Percentiles rank a stretch among this genome's conserved stretches.
Evolutionary conservation across 1,139 yeast genomes (phyloP).

Genomic region (Meyerozyma guilliermondii): DNA sequence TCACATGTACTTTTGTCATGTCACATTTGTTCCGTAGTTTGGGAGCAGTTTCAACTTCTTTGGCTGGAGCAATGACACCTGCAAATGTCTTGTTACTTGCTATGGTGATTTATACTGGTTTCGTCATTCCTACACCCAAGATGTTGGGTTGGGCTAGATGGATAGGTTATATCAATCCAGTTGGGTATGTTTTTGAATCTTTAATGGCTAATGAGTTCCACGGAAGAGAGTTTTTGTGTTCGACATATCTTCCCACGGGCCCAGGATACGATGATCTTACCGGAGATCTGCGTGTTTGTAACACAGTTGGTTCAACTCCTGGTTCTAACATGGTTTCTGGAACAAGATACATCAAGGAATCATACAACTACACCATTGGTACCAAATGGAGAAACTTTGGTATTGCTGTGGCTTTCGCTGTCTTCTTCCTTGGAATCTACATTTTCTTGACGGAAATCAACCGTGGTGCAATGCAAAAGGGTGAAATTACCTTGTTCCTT

Average conservation of each 20-base stretch:
- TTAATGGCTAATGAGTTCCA: slow-evolving; percentile 14
- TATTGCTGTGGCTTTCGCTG: slow-evolving; percentile 4
- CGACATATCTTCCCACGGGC: slow-evolving; percentile 10
- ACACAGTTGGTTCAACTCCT: slow-evolving; percentile 3
- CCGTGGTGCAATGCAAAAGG: slow-evolving; percentile 8
- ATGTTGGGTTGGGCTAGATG: slow-evolving; percentile 16
- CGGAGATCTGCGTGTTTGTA: slow-evolving; percentile 6
- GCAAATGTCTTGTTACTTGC: slow-evolving; percentile 13
- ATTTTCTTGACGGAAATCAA: slow-evolving; percentile 7
- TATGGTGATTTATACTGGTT: slow-evolving; percentile 16
- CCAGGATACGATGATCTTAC: slow-evolving; percentile 7
- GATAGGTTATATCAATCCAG: slow-evolving; percentile 14
- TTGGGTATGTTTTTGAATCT: slow-evolving; percentile 13
- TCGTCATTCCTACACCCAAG: slow-evolving; percentile 12
- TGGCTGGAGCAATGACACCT: slow-evolving; percentile 16
- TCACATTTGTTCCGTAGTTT: slow-evolving; percentile 13
- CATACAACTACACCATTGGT: slow-evolving; percentile 4
- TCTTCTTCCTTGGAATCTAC: slow-evolving; percentile 5
- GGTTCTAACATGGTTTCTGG: slow-evolving; percentile 4
- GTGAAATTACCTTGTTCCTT: slow-evolving; percentile 6
- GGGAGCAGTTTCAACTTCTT: slow-evolving; percentile 14
- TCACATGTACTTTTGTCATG: slow-evolving; percentile 10
- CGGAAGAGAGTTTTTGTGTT: slow-evolving; percentile 9
- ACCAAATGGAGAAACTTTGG: slow-evolving; percentile 8
- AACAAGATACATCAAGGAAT: slow-evolving; percentile 2